These are phyloP conservation scores for Diaporthe citrichinensis DNA, from an alignment of 2,329 filamentous ascomycete genomes.

Conservation along the genomic window DNA sequence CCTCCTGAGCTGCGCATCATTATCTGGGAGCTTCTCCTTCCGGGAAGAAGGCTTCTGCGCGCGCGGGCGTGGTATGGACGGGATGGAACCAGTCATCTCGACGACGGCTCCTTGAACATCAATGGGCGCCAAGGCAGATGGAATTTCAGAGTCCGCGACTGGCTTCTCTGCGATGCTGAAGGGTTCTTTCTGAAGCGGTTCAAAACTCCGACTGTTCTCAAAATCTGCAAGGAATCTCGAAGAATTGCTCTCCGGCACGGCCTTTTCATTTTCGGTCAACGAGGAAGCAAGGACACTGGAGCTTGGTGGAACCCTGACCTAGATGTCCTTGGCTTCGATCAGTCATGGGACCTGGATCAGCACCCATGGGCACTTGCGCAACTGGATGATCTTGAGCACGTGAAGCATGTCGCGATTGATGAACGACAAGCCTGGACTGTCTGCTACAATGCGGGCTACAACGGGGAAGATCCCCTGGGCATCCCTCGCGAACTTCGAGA, in stretches of 20 bases:
- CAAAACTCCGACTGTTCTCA: background rate
- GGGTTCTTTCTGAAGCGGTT: background rate
- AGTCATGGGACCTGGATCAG: background rate
- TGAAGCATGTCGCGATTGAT: background rate
- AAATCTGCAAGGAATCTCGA: background rate
- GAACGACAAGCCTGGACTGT: background rate
- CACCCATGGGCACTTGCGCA: background rate
- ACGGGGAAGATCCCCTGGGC: rapidly evolving
- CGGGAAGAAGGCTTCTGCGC: background rate
- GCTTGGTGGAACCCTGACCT: background rate
- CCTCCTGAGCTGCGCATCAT: background rate
- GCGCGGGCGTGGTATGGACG: background rate
- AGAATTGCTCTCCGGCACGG: background rate
- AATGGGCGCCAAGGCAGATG: background rate
- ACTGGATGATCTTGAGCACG: background rate
- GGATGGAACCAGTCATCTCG: background rate
- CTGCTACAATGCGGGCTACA: background rate
- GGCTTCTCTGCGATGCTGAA: background rate
- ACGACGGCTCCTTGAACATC: background rate
- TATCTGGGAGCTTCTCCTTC: background rate
- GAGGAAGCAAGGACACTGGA: background rate
- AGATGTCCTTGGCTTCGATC: background rate
- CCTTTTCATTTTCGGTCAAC: background rate
- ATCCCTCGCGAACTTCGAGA: background rate
- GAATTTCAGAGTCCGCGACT: background rate